Evolutionary conservation across 208 protist species (phyloP), one percentile per base, ranked within the genome.

Genomic region (Trypanosoma theileri): DNA sequence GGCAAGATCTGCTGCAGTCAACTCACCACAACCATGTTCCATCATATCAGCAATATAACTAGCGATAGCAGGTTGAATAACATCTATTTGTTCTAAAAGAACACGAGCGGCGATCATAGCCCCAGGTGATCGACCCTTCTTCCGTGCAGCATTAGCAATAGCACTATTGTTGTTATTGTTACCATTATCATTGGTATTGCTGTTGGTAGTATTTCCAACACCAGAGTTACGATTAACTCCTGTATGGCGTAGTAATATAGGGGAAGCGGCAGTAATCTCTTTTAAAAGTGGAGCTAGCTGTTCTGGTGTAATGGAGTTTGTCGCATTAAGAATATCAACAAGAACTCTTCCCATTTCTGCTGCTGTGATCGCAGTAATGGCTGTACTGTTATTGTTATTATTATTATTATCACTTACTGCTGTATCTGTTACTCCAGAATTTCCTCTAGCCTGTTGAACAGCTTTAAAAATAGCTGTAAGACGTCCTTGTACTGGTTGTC

Each of bases 311-410:
- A 88, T 71, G 51, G 67, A 45, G n/a, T 66, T 24, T 2, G 82
- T 92, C 19, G 71, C 61, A 22, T 19, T 56, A 8, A 92, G 69
- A 50, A 92, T 64, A 53, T 92, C 86, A 16, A 42, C 16, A 13
- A 92, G 71, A 65, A 92, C 40, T 50, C 71, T 66, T 35, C 72
- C 86, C 82, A 88, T 88, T 78, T 88, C 82, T 3, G 45, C 59
- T 35, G 73, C 73, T 51, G 69, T 78, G 19, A 74, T 71, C n/a
- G 66, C 52, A 3, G 70, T 82, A n/a, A 76, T 71, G 3, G 65
- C 46, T 8, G 28, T 35, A 35, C 6, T 35, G 28, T 35, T 13
- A 12, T 46, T 46, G 10, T 35, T 26, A 0, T 22, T 26, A 52
- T 59, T 42, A 61, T n/a, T 59, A 14, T 66, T 53, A 50, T 26